Conservation (phyloP, 495 filamentous ascomycete genomes). For the Umbilicaria muhlenbergii region DNA sequence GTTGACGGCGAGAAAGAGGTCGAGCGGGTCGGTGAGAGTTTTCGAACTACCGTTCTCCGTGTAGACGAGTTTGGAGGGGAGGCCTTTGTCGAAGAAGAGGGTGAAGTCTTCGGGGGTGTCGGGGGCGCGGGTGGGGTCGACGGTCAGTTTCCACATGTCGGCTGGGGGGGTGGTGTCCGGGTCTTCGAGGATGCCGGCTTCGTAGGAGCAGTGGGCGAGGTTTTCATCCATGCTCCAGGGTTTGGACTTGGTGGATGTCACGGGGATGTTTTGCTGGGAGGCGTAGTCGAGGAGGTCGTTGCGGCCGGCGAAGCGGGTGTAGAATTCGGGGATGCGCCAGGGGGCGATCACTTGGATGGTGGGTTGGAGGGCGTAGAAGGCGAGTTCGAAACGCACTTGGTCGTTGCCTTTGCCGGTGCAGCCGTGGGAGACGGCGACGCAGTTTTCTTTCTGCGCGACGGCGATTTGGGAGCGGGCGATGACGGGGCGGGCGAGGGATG, state of each 20-base stretch:
- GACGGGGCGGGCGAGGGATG: slow-evolving; percentile 71
- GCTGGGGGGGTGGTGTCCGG: slow-evolving; percentile 46
- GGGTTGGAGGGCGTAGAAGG: slow-evolving; percentile 54
- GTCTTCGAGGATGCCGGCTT: slow-evolving; percentile 68
- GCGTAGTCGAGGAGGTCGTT: slow-evolving; percentile 85
- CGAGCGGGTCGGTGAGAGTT: slow-evolving; percentile 56
- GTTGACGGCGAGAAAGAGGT: slow-evolving; percentile 70
- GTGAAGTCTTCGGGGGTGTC: slow-evolving; percentile 63
- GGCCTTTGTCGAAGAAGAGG: slow-evolving; percentile 69
- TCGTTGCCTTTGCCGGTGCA: slow-evolving; percentile 49
- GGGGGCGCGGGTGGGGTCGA: slow-evolving; percentile 62
- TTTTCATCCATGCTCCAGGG: slow-evolving; percentile 85
- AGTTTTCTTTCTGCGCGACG: slow-evolving; percentile 54
- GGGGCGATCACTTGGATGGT: slow-evolving; percentile 67
- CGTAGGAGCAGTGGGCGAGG: slow-evolving; percentile 81
- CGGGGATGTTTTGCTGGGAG: slow-evolving; percentile 59
- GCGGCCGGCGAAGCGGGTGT: slow-evolving; percentile 65
- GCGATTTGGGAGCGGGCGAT: slow-evolving; percentile 72
- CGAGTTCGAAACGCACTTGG: slow-evolving; percentile 73
- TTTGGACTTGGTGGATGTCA: slow-evolving; percentile 73
- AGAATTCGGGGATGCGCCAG: slow-evolving; percentile 77
- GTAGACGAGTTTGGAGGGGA: slow-evolving; percentile 55
- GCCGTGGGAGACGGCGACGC: slow-evolving; percentile 14
- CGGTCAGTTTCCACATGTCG: slow-evolving; percentile 77
- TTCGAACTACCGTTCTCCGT: slow-evolving; percentile 32